Conservation (phyloP, 139 green algal species). For the Chlamydomonas sp. region DNA sequence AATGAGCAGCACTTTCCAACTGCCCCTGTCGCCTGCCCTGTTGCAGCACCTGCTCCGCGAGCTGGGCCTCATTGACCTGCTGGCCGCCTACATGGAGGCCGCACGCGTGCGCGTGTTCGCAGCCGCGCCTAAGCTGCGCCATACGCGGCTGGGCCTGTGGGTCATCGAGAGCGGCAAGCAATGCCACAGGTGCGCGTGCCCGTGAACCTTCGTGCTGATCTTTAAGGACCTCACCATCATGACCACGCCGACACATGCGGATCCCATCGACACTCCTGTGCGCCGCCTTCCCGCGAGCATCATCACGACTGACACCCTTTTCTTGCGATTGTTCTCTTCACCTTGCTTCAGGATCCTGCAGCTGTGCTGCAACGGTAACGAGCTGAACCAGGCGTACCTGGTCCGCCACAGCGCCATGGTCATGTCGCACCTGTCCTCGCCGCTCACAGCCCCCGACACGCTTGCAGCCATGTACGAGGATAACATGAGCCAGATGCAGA, state of each 20-base stretch:
- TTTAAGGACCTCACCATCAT: too few species aligned
- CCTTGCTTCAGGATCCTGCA: constrained; percentile 22
- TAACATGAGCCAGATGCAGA: constrained; percentile 42
- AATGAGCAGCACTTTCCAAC: too few species aligned
- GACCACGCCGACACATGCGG: too few species aligned
- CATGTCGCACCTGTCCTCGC: constrained; percentile 22
- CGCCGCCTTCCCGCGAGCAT: too few species aligned
- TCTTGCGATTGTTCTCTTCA: background rate
- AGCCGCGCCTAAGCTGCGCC: background rate
- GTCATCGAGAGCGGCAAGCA: constrained; percentile 34
- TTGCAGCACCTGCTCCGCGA: constrained; percentile 9
- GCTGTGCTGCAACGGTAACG: constrained; percentile 14
- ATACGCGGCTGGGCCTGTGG: constrained; percentile 10
- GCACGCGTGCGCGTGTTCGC: constrained; percentile 27
- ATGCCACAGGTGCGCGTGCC: constrained; percentile 21
- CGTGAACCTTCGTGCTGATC: too few species aligned
- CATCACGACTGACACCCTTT: too few species aligned
- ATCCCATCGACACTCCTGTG: too few species aligned
- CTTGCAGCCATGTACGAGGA: constrained; percentile 47
- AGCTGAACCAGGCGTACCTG: constrained; percentile 42
- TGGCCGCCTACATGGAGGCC: constrained; percentile 35
- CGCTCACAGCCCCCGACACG: constrained; percentile 41
- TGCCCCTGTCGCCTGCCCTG: too few species aligned
- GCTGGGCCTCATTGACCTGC: constrained; percentile 26
- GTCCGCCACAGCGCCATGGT: constrained; percentile 8